Evolutionary conservation across 305 asterid species (phyloP), one percentile per base, ranked within the genome.

Genomic region (Salvia sclarea): DNA sequence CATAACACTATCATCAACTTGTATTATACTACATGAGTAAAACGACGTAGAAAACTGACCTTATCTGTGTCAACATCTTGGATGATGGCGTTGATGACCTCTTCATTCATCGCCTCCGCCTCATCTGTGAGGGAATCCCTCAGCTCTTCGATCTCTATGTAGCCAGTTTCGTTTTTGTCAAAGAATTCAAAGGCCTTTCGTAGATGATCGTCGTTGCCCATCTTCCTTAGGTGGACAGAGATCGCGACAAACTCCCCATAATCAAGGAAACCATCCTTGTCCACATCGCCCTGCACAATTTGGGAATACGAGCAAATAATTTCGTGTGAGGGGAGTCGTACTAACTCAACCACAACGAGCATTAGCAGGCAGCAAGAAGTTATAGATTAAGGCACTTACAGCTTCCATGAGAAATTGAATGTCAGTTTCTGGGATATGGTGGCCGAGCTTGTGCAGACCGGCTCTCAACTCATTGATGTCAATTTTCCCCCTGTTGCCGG

Each of bases 11-110:
- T 28, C 33, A 28, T 25, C 33, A 28, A 28, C 3, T 28, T 28
- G 5, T 28, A 28, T 28, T 28, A 28, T 28, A 28, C 33, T 28
- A 28, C 3, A 28, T 6, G 17, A 41, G 47, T 6, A 41, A 10
- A 41, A 41, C 1, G 10, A 8, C 28, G 4, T 18, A 16, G 4
- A 50, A 8, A 65, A 76, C 80, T 24, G 54, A 86, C 97, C 92
- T 90, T 88, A 71, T 90, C 94, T 0, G 90, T 88, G 77, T 88
- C 97, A 12, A 88, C 96, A 6, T 90, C 97, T 31, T 79, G 95
- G 60, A 90, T 84, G 37, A 90, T 90, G 68, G 90, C 96, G 66
- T 71, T 79, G 14, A 83, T 78, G 66, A 88, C 90, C 56, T 88
- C 95, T 74, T 86, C 94, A 14, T 69, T 55, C 12, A 83, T 83